These are phyloP conservation scores for Neoboletus subvelutipes DNA, from an alignment of 768 basidiomycete genomes.

Conservation along the genomic window DNA sequence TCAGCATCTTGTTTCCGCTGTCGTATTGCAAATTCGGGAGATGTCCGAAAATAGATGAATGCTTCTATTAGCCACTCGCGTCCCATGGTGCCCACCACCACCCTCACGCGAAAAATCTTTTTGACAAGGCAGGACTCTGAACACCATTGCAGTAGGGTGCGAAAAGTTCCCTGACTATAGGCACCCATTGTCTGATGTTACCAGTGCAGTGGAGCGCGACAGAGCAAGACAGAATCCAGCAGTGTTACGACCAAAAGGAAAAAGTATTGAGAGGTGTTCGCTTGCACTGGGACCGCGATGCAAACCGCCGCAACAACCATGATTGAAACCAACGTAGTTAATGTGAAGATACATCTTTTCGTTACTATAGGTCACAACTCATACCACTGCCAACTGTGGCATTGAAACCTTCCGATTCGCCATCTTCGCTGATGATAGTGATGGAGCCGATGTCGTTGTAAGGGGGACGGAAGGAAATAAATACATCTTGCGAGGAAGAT, in stretches of 20 bases:
- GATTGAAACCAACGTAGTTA: too few relatives aligned
- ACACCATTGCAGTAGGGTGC: too few relatives aligned
- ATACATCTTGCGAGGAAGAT: constrained; percentile 89
- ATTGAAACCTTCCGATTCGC: constrained; percentile 65
- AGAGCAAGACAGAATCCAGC: constrained; percentile 20
- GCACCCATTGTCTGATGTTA: not conserved
- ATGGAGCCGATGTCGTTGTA: constrained; percentile 98
- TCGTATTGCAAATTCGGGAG: not conserved
- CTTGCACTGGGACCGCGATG: too few relatives aligned
- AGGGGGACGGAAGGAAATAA: constrained; percentile 51
- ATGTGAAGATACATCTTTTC: constrained; percentile 47
- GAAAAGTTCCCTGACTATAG: too few relatives aligned
- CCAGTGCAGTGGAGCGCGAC: constrained; percentile 16
- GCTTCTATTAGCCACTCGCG: not conserved
- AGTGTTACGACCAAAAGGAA: constrained; percentile 18
- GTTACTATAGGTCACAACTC: constrained; percentile 86
- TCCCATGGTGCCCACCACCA: too few relatives aligned
- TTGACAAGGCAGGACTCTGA: too few relatives aligned
- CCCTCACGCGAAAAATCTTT: too few relatives aligned
- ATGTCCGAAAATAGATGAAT: not conserved
- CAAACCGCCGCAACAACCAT: too few relatives aligned
- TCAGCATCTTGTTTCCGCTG: not conserved
- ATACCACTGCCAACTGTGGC: too few relatives aligned
- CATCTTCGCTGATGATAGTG: constrained; percentile 76
- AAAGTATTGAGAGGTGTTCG: not conserved